Base-by-base conservation (phyloP, 495 filamentous ascomycete genomes). In the Penicillium paradoxum region DNA sequence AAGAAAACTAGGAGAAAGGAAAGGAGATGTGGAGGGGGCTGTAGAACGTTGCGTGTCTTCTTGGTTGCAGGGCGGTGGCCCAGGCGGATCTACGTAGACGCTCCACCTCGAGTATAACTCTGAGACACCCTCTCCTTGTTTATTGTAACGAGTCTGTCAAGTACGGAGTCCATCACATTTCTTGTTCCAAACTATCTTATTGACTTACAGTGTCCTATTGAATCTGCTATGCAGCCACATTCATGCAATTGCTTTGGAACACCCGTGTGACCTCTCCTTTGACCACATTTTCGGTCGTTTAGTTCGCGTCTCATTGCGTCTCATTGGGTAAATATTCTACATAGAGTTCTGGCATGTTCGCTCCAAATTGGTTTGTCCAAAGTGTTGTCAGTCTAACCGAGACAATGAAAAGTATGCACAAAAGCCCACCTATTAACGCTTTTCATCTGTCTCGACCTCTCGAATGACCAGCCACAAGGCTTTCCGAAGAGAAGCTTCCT, bases 11-110 rank as follows among this genome's bases (percentile, higher is more conserved):
- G 32, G 51, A 57, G 30, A 42, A 52, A 53, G 43, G 41, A 56
- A 49, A 50, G 29, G 33, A 55, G 41, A 50, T 29, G 44, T 21
- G 43, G 48, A 48, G 45, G 42, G 39, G 45, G 39, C 8, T 42
- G 40, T 36, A 32, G 49, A 45, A 18, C 18, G 51, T 54, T 54
- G 51, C 51, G 51, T 54, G 51, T 54, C 51, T 54, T 54, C 51
- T 54, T 54, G n/a, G 49, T 30, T 24, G 21, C 25, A 22, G 49
- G 50, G 50, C 50, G 50, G 50, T 53, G 50, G 50, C 50, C 41
- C 32, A 21, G 32, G 50, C 50, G 33, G 46, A 49, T 39, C 46
- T 49, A 49, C 46, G 46, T 49, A 49, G 38, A 48, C 45, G 13
- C 32, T 41, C 37, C 38, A 41, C 47, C 18, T 27, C 33, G 36